These are phyloP conservation scores for Ascomycota sp. DNA, from an alignment of 2,329 filamentous ascomycete species.

Conservation along the genomic window DNA sequence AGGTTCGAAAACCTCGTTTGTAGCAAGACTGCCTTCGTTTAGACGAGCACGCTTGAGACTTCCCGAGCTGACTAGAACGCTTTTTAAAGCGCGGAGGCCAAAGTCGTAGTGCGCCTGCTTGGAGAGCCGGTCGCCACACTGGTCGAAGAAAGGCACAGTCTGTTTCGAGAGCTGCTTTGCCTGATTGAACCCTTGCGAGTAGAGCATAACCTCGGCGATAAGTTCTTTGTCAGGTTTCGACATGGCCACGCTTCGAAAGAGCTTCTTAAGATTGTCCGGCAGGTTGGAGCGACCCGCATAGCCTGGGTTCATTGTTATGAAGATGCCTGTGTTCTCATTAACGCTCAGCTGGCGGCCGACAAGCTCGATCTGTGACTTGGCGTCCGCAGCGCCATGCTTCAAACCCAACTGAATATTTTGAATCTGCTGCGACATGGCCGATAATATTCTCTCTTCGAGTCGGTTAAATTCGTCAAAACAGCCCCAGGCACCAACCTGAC, in stretches of 20 bases:
- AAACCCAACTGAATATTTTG: slow-evolving; percentile 97
- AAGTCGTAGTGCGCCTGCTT: slow-evolving; percentile 99
- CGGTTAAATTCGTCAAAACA: slow-evolving; percentile 99
- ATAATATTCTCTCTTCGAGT: slow-evolving; percentile 90
- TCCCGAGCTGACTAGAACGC: slow-evolving; percentile 91
- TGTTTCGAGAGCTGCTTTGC: slow-evolving; percentile 86
- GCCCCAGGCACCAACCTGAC: slow-evolving; percentile 96
- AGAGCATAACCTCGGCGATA: slow-evolving; percentile 98
- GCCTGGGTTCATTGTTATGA: slow-evolving; percentile 99
- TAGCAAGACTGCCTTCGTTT: slow-evolving; percentile 30
- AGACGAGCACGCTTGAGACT: slow-evolving; percentile 76
- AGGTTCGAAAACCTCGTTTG: slow-evolving; percentile 61
- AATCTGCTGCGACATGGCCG: slow-evolving; percentile 94
- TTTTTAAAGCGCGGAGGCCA: slow-evolving; percentile 89
- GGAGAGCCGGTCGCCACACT: slow-evolving; percentile 57
- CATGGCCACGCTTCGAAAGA: slow-evolving; percentile 98
- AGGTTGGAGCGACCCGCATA: slow-evolving; percentile 96
- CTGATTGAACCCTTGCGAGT: slow-evolving; percentile 95
- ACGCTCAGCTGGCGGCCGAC: slow-evolving; percentile 78
- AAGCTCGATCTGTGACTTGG: slow-evolving; percentile 76
- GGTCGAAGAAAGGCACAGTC: slow-evolving; percentile 94
- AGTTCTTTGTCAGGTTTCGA: slow-evolving; percentile 98
- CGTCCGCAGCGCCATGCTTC: slow-evolving; percentile 60
- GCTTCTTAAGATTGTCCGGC: slow-evolving; percentile 96
- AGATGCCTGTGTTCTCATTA: slow-evolving; percentile 86